Evolutionary conservation across 176 grass and related monocot species (phyloP).

Genomic region (Avena eriantha): DNA sequence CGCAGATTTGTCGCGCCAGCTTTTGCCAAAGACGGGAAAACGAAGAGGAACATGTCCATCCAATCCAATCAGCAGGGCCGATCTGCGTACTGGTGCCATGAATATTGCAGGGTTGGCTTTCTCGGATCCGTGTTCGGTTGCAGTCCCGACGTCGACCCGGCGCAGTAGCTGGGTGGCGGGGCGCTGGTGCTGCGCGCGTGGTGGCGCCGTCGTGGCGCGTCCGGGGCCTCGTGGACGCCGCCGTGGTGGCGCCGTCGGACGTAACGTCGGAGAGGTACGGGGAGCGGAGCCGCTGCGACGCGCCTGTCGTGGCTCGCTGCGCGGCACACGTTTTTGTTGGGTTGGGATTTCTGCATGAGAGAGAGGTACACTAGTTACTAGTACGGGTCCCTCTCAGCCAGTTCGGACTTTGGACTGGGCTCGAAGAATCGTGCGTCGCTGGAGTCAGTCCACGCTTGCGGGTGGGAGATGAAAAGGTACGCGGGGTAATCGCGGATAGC

Average conservation of each 20-base stretch:
- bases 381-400: too few species aligned
- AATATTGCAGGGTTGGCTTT: constrained; percentile 31
- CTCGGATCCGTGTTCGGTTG: not conserved
- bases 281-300: constrained; percentile 4
- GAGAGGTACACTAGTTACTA: not conserved
- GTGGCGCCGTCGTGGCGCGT: constrained; percentile 20
- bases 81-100: constrained; percentile 10
- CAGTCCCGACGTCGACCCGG: constrained; percentile 35
- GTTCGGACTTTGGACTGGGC: not conserved
- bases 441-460: not conserved
- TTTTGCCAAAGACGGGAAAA: not conserved
- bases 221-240: constrained; percentile 21
- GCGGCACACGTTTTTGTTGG: constrained; percentile 14
- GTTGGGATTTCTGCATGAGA: not conserved
- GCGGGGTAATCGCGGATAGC: not conserved
- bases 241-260: constrained; percentile 19
- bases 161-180: too few species aligned
- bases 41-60: not conserved
- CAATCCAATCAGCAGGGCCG: not conserved
- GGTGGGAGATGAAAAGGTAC: constrained; percentile 6
- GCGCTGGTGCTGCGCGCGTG: too few species aligned
- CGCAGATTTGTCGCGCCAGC: not conserved
- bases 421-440: not conserved
- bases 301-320: constrained; percentile 27
- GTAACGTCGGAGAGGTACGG: constrained; percentile 46